Evolutionary conservation across 2,329 filamentous ascomycete species (phyloP).

Genomic region (Orbilia oligospora): DNA sequence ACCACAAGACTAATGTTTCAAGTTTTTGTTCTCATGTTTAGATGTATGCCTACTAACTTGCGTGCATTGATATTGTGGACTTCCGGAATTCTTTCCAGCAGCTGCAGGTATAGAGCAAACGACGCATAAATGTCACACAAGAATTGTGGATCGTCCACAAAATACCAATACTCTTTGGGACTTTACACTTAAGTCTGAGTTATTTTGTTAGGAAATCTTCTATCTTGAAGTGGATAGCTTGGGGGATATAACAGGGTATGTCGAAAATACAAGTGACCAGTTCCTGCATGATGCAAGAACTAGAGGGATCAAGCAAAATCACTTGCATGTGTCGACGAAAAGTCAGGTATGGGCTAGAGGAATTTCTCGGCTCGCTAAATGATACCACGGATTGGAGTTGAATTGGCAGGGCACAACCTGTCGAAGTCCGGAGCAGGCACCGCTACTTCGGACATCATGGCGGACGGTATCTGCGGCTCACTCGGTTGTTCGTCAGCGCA

Average conservation of each 20-base stretch:
- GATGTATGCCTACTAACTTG: not conserved
- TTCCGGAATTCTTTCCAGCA: not conserved
- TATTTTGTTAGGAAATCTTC: not conserved
- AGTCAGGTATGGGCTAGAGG: constrained; percentile 2
- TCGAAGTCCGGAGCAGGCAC: constrained; percentile 45
- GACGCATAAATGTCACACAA: constrained; percentile 8
- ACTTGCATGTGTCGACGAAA: constrained; percentile 14
- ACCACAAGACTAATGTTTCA: constrained; percentile 1
- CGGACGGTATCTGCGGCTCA: constrained; percentile 29
- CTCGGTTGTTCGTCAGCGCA: constrained; percentile 38
- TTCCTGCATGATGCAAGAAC: constrained; percentile 25
- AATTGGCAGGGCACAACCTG: constrained; percentile 3
- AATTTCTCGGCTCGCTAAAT: constrained; percentile 41
- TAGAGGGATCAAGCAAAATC: not conserved
- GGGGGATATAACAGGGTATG: not conserved
- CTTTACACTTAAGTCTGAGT: constrained; percentile 1
- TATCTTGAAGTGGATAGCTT: not conserved
- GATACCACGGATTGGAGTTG: constrained; percentile 28
- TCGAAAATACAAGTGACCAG: constrained; percentile 3
- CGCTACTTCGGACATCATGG: constrained; percentile 50
- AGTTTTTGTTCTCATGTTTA: not conserved
- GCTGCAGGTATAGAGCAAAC: constrained; percentile 7
- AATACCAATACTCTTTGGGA: constrained; percentile 11
- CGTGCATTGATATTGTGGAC: not conserved
- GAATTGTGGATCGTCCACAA: constrained; percentile 1